Evolutionary conservation across 345 rosid genomes (phyloP).

Genomic region (Physaria fendleri): DNA sequence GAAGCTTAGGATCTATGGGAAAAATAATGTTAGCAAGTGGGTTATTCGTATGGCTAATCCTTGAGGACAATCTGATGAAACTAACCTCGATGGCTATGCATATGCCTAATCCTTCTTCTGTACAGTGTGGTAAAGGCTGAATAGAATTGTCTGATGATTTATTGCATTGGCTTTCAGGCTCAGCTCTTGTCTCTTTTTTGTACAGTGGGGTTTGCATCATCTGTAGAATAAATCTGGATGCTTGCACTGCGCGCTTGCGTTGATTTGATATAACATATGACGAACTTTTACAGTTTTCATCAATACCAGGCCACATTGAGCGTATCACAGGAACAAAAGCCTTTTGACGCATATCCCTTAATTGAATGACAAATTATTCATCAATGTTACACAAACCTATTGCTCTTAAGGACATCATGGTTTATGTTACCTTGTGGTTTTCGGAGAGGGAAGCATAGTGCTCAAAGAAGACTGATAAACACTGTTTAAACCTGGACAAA

Average conservation of each 20-base stretch:
- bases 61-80: neutral
- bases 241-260: conserved; percentile 90
- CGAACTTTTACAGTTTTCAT: conserved; percentile 58
- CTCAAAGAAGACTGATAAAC: conserved; percentile 90
- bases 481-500: conserved; percentile 73
- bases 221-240: conserved; percentile 82
- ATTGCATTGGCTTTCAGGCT: conserved; percentile 37
- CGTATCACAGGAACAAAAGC: conserved; percentile 81
- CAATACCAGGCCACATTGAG: conserved; percentile 89
- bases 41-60: too few relatives aligned
- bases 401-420: conserved; percentile 5
- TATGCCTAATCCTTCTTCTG: conserved; percentile 79
- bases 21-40: conserved; percentile 13
- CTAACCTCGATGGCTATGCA: conserved; percentile 82
- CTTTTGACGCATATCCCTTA: conserved; percentile 72
- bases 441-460: conserved; percentile 74
- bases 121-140: conserved; percentile 43
- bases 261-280: conserved; percentile 54
- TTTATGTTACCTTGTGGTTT: conserved; percentile 58
- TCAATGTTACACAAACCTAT: neutral
- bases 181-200: conserved; percentile 40
- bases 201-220: conserved; percentile 84
- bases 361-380: conserved; percentile 20
- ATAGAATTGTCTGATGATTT: conserved; percentile 30
- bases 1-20: conserved; percentile 53